These are phyloP conservation scores for Syzygium grande DNA, from an alignment of 345 rosid species.

Conservation along the genomic window DNA sequence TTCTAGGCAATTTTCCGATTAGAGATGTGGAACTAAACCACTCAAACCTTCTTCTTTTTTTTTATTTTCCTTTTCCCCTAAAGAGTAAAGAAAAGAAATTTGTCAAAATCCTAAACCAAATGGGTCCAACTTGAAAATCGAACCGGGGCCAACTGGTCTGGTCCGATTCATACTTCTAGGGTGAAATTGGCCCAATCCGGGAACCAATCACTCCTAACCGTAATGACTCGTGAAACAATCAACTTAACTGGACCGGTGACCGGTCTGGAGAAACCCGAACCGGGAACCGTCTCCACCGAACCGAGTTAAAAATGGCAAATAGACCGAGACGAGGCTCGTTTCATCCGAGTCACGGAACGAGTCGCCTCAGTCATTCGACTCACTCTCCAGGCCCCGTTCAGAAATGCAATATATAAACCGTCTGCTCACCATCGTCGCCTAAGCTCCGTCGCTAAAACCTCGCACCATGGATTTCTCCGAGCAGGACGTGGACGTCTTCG, in stretches of 20 bases:
- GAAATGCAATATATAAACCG: neutral
- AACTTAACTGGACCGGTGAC: neutral
- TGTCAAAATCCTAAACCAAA: too few relatives aligned
- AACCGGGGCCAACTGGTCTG: too few relatives aligned
- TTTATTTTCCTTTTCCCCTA: too few relatives aligned
- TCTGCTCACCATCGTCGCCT: neutral
- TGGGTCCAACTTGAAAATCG: too few relatives aligned
- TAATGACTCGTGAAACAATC: neutral
- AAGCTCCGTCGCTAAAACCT: neutral
- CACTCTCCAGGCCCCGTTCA: neutral
- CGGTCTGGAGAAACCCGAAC: neutral
- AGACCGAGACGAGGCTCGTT: neutral
- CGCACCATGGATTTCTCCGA: conserved; percentile 21
- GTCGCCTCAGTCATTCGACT: neutral
- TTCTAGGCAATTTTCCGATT: too few relatives aligned
- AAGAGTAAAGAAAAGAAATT: too few relatives aligned
- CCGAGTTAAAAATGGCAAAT: neutral
- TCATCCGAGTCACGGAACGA: neutral
- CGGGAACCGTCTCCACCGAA: neutral
- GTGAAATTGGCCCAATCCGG: too few relatives aligned
- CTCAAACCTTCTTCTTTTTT: too few relatives aligned
- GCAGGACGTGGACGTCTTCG: conserved; percentile 34
- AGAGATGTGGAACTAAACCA: too few relatives aligned
- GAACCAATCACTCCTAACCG: too few relatives aligned
- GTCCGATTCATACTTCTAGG: too few relatives aligned